These are phyloP conservation scores for Schwanniomyces yamadae DNA, from an alignment of 805 yeast genomes.

Conservation along the genomic window DNA sequence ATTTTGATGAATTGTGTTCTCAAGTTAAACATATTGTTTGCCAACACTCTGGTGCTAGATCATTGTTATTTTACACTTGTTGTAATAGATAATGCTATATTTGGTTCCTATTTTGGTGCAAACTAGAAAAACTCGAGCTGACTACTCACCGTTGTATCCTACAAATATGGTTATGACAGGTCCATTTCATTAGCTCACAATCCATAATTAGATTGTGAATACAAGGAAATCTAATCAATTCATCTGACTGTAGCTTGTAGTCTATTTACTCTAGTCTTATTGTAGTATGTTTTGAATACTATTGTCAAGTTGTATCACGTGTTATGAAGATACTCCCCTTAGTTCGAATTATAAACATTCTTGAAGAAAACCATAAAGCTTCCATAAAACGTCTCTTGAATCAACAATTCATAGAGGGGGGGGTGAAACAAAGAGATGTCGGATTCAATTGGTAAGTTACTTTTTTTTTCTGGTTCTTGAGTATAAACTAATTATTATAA, in stretches of 20 bases:
- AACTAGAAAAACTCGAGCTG: conserved; percentile 66
- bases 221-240: neutral
- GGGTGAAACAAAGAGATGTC: too few relatives aligned
- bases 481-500: conserved; percentile 1
- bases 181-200: conserved; percentile 68
- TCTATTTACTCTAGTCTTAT: neutral
- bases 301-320: neutral
- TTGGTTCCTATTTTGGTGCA: conserved; percentile 89
- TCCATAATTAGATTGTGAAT: conserved; percentile 2
- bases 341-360: too few relatives aligned
- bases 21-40: conserved; percentile 47
- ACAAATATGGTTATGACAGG: conserved; percentile 49
- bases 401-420: too few relatives aligned
- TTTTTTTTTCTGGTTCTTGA: neutral
- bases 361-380: too few relatives aligned
- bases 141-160: conserved; percentile 68
- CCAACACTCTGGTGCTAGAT: conserved; percentile 91
- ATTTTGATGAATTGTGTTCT: neutral
- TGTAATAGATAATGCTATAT: conserved; percentile 39
- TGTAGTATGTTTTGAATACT: neutral
- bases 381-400: too few relatives aligned
- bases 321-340: neutral
- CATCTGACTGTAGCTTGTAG: too few relatives aligned
- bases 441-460: conserved; percentile 46
- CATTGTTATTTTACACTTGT: conserved; percentile 11